Evolutionary conservation across 805 yeast genomes (phyloP).

Genomic region (Candida alai): DNA sequence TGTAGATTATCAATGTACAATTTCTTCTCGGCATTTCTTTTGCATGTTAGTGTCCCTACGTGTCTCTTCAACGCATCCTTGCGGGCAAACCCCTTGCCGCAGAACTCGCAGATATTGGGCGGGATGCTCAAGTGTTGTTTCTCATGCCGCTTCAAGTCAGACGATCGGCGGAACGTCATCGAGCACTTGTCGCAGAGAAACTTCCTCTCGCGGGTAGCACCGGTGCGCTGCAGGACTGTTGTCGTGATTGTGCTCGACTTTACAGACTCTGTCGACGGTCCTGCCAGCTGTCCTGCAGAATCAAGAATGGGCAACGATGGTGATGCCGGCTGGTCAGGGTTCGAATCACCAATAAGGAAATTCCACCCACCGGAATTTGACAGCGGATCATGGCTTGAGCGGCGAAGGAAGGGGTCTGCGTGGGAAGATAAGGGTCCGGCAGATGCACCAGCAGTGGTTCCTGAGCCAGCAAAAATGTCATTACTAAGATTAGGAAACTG

Average conservation of each 20-base stretch:
- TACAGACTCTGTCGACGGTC: too few relatives aligned
- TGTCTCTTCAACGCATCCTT: slow-evolving; percentile 81
- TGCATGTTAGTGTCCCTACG: slow-evolving; percentile 69
- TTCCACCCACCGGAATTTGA: slow-evolving; percentile 29
- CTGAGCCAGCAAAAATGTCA: slow-evolving; percentile 26
- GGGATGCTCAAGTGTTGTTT: slow-evolving; percentile 69
- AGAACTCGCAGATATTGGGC: slow-evolving; percentile 69
- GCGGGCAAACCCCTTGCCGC: slow-evolving; percentile 82
- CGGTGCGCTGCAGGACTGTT: slow-evolving; percentile 1
- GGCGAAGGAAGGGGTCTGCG: too few relatives aligned
- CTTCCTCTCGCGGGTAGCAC: slow-evolving; percentile 22
- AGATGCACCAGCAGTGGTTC: not conserved
- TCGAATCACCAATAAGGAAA: slow-evolving; percentile 23
- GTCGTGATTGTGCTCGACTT: not conserved
- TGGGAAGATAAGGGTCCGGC: not conserved
- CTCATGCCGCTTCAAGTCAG: slow-evolving; percentile 71
- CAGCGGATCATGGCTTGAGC: slow-evolving; percentile 9
- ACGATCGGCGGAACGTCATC: slow-evolving; percentile 60
- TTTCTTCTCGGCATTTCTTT: slow-evolving; percentile 59
- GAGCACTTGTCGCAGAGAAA: slow-evolving; percentile 59
- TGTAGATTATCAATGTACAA: slow-evolving; percentile 32
- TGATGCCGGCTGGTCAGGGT: not conserved
- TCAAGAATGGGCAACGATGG: not conserved
- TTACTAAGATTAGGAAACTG: slow-evolving; percentile 43
- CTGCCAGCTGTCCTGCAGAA: not conserved